Evolutionary conservation across 176 grass and related monocot genomes (phyloP).

Genomic region (Saccharum officinarum): DNA sequence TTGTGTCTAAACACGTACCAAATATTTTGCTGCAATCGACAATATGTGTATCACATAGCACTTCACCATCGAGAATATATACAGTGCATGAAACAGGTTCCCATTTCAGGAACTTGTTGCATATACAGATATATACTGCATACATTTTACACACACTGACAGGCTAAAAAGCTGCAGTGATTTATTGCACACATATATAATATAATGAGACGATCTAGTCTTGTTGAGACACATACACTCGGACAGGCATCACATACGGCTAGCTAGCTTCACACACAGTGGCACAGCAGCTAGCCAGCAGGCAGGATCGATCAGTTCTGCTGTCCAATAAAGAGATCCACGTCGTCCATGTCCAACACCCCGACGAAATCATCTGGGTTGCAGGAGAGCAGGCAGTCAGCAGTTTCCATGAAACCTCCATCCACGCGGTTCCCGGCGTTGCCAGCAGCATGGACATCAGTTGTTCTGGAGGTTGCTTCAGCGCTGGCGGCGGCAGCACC

Average conservation of each 20-base stretch:
- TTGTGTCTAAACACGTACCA: not conserved
- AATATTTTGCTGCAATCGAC: not conserved
- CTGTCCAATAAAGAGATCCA: not conserved
- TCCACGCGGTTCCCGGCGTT: not conserved
- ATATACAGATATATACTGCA: not conserved
- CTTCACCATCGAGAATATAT: not conserved
- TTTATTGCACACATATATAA: not conserved
- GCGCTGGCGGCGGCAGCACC: not conserved
- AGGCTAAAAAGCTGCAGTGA: not conserved
- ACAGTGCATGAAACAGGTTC: not conserved
- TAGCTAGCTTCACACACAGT: too few species aligned
- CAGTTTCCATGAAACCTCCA: not conserved
- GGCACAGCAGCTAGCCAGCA: too few species aligned
- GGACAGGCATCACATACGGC: too few species aligned
- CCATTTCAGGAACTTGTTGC: constrained; percentile 10
- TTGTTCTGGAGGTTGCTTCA: not conserved
- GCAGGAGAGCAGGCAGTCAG: not conserved
- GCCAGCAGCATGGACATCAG: not conserved
- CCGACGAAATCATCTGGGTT: not conserved
- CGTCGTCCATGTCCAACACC: not conserved
- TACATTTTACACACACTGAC: not conserved
- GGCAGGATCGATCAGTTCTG: not conserved
- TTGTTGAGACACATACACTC: not conserved
- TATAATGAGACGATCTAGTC: not conserved
- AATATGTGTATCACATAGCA: not conserved